Conservation (phyloP, 805 yeast genomes). For the Pichia nanzhaoensis region DNA sequence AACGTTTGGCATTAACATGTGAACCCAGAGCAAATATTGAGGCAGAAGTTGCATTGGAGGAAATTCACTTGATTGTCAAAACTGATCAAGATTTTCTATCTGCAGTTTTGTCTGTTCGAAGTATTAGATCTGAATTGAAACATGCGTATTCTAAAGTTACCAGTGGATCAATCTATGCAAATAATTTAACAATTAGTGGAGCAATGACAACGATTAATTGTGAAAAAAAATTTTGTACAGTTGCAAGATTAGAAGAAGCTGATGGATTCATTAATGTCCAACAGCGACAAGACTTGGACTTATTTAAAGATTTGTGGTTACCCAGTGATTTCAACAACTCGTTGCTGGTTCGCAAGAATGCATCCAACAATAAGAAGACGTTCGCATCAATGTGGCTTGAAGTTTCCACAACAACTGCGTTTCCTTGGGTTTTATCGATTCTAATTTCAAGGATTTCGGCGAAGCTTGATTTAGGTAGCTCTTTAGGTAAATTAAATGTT, state of each 20-base stretch:
- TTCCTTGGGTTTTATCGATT: conserved; percentile 69
- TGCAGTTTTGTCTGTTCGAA: conserved; percentile 42
- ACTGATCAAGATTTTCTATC: conserved; percentile 39
- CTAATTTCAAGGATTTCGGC: conserved; percentile 46
- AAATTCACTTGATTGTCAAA: conserved; percentile 52
- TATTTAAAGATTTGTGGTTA: conserved; percentile 80
- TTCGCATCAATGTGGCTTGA: conserved; percentile 44
- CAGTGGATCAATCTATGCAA: conserved; percentile 60
- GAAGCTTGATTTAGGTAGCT: conserved; percentile 72
- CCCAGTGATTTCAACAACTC: conserved; percentile 37
- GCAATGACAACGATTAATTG: conserved; percentile 36
- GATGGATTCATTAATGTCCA: conserved; percentile 65
- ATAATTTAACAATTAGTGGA: conserved; percentile 42
- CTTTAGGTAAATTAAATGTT: conserved; percentile 62
- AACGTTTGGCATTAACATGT: conserved; percentile 74
- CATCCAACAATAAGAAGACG: conserved; percentile 21
- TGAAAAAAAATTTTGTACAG: conserved; percentile 40
- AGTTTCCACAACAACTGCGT: conserved; percentile 54
- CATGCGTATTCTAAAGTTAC: conserved; percentile 88
- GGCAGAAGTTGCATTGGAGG: conserved; percentile 70
- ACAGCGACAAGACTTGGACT: conserved; percentile 79
- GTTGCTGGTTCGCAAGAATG: background rate
- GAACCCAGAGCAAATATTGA: conserved; percentile 92
- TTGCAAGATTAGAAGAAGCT: conserved; percentile 44
- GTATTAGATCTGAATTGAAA: conserved; percentile 66